Percentiles rank a stretch among this genome's conserved stretches.
Evolutionary conservation across 176 grass and related monocot genomes (phyloP).

Genomic region (Raddia distichophylla): DNA sequence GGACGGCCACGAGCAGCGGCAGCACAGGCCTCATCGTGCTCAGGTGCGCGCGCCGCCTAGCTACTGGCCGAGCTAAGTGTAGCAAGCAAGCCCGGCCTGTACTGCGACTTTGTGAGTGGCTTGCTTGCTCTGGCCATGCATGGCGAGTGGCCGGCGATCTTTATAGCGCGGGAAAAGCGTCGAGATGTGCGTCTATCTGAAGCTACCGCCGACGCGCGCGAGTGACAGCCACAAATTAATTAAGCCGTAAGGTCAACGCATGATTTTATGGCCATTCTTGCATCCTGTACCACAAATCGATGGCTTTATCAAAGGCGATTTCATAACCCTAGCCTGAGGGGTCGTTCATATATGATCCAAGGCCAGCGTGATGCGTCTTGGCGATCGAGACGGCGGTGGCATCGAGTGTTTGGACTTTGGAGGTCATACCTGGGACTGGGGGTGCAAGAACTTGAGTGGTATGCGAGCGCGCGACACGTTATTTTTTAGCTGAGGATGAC

Average conservation of each 20-base stretch:
- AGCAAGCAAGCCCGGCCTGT: too few species aligned
- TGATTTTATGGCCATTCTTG: too few species aligned
- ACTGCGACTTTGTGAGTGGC: neutral
- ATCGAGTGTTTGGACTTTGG: neutral
- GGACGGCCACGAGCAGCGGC: neutral
- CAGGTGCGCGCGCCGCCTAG: neutral
- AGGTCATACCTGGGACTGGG: neutral
- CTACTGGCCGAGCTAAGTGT: neutral
- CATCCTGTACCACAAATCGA: too few species aligned
- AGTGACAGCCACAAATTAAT: neutral
- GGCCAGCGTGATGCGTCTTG: neutral
- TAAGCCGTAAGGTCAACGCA: constrained; percentile 5
- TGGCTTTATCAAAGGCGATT: too few species aligned
- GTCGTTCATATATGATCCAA: neutral
- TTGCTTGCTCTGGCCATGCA: neutral
- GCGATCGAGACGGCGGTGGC: neutral
- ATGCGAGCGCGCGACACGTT: neutral
- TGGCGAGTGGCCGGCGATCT: neutral
- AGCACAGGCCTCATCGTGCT: constrained; percentile 14
- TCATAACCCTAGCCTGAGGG: too few species aligned
- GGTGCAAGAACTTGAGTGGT: neutral
- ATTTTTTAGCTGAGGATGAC: neutral
- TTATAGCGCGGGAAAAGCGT: constrained; percentile 40
- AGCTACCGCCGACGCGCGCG: constrained; percentile 24
- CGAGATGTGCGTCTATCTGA: neutral